Base-by-base conservation (phyloP, 352 stramenopile genomes). In the Globisporangium abappressorium region DNA sequence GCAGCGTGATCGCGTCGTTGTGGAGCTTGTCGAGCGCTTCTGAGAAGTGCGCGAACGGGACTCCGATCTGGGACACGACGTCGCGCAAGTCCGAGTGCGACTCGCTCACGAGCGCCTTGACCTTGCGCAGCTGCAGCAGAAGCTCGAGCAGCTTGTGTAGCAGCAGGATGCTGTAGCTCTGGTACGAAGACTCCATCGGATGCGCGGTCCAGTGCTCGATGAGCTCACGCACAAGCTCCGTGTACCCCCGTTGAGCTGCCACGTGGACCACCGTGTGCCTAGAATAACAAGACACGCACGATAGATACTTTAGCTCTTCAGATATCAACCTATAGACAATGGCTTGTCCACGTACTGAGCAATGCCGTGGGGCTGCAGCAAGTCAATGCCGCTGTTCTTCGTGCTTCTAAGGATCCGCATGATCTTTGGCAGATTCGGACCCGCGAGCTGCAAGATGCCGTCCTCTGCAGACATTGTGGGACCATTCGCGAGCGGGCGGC, bases 171-270 rank as follows among this genome's bases (percentile, higher is more conserved):
- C 81, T 91, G 64, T 91, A 93, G 58, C 74, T 78, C 49, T 92
- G 81, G 36, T 87, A 78, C 14, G 75, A 73, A 15, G 84, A 93
- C 47, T 85, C 80, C 70, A 87, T 79, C 11, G 81, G 84, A 12
- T 90, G 80, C 6, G 70, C 59, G 15, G 75, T 82, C 84, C 86
- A 92, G 47, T 87, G 78, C 22, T 46, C 57, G 0, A 94, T 69
- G n/a, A 94, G 70, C 47, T 90, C 80, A 8, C 66, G 68, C n/a
- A 78, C 73, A 12, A 94, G 72, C 22, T 88, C 77, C 5, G 77
- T 79, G 65, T 94, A 94, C 33, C 86, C 86, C n/a, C 86, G 78
- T 66, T 94, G 86, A 12, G 82, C 77, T 5, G 83, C 82, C 0
- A 79, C 84, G 49, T 93, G 86, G 20, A 78, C 71, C 6, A 71